phyloP scores from a whole-genome alignment of 192 early-diverging fungal genomes.

The Entrophospora sp. region DNA sequence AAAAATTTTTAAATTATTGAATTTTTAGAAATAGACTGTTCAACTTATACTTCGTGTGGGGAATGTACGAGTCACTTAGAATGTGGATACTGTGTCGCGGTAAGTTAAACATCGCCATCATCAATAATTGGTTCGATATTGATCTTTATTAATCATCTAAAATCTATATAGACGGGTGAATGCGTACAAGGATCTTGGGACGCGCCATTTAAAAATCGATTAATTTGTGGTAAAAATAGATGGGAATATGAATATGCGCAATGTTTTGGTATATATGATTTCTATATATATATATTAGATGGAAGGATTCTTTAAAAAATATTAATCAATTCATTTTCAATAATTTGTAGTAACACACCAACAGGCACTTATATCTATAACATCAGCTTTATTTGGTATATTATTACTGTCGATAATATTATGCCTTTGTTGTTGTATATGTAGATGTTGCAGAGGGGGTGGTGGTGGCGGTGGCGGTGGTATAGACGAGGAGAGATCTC shows the following conservation, averaged over 20 bases:
- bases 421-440: constrained; percentile 20
- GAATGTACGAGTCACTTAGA: constrained; percentile 11
- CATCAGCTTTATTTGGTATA: constrained; percentile 11
- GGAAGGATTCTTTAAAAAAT: neutral
- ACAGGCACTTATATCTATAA: constrained; percentile 14
- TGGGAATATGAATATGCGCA: constrained; percentile 20
- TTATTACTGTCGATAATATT: neutral
- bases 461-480: neutral
- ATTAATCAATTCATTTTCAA: neutral
- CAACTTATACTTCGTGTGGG: neutral
- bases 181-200: constrained; percentile 20
- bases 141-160: neutral
- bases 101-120: too few species aligned
- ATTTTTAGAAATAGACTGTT: constrained; percentile 21
- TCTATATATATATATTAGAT: too few species aligned
- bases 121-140: neutral
- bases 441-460: constrained; percentile 5
- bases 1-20: too few species aligned
- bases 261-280: constrained; percentile 16
- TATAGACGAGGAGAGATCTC: constrained; percentile 10
- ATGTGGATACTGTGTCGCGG: constrained; percentile 17
- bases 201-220: neutral
- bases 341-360: neutral
- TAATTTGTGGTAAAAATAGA: neutral
- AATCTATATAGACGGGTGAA: neutral